These are phyloP conservation scores for Andalucia godoyi DNA, from an alignment of 78 protist genomes.

Conservation along the genomic window DNA sequence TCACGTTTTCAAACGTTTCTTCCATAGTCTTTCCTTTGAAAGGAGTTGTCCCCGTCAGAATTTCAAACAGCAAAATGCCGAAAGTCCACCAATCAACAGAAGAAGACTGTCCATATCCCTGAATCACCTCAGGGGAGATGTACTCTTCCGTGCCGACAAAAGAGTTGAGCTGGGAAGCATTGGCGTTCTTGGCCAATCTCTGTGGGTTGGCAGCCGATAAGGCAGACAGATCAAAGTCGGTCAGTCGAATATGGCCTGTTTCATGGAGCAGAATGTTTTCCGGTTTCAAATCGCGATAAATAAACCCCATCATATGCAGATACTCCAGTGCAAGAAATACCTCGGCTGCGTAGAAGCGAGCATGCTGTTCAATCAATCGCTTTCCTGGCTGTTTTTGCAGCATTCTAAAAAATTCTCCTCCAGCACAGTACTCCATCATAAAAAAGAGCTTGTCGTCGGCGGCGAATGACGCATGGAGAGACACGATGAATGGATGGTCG, in stretches of 20 bases:
- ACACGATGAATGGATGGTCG: conserved; percentile 63
- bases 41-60: not conserved
- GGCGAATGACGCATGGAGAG: conserved; percentile 33
- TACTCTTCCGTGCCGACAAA: conserved; percentile 26
- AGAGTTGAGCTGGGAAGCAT: no score
- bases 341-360: conserved; percentile 56
- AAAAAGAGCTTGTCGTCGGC: conserved; percentile 13
- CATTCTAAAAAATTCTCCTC: conserved; percentile 30
- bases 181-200: no score
- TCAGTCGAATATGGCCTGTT: conserved; percentile 73
- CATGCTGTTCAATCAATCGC: conserved; percentile 3
- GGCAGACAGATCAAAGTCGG: conserved; percentile 84
- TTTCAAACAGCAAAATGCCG: conserved; percentile 13
- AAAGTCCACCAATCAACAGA: conserved; percentile 27
- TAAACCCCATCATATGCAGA: conserved; percentile 44
- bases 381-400: conserved; percentile 9
- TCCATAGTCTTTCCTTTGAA: not conserved
- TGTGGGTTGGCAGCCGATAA: conserved; percentile 12
- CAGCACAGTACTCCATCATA: conserved; percentile 32
- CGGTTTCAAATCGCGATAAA: conserved; percentile 53
- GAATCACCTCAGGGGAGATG: conserved; percentile 45
- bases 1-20: no score
- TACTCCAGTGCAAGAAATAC: conserved; percentile 59
- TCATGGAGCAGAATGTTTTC: conserved; percentile 64
- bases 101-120: not conserved